These are phyloP conservation scores for Theileria equi DNA, from an alignment of 169 alveolate species.

Conservation along the genomic window DNA sequence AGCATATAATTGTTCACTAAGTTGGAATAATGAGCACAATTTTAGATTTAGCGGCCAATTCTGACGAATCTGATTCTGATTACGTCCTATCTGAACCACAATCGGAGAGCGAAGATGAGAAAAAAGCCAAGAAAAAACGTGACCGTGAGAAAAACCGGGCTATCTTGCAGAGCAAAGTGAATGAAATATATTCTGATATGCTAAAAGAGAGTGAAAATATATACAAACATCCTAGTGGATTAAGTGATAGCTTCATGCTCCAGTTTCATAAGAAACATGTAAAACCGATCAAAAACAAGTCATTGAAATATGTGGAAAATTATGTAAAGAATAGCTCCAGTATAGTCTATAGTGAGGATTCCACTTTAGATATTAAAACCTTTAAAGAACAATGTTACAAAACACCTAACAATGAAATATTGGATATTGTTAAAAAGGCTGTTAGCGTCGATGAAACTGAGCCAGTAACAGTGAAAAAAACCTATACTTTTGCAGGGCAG, in stretches of 20 bases:
- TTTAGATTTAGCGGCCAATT: constrained; percentile 26
- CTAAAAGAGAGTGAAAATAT: constrained; percentile 24
- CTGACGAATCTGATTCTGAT: constrained; percentile 60
- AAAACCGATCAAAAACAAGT: not conserved
- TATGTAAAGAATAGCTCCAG: constrained; percentile 14
- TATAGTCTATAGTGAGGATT: constrained; percentile 3
- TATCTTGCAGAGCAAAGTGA: constrained; percentile 14
- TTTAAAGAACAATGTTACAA: constrained; percentile 35
- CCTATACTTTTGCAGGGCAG: constrained; percentile 54
- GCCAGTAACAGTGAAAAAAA: constrained; percentile 23
- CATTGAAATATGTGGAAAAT: not conserved
- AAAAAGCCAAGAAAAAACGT: constrained; percentile 3
- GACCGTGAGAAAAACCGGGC: constrained; percentile 18
- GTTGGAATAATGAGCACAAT: constrained; percentile 39
- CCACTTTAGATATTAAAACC: constrained; percentile 12
- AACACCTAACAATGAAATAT: constrained; percentile 40
- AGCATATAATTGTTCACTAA: not conserved
- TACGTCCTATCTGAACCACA: constrained; percentile 10
- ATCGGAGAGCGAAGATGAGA: constrained; percentile 34
- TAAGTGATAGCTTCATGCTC: constrained; percentile 37
- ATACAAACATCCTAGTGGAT: constrained; percentile 10
- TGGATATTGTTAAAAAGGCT: constrained; percentile 36
- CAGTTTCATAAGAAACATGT: constrained; percentile 52
- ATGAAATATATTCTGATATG: constrained; percentile 40
- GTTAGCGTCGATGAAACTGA: constrained; percentile 18